Percentiles rank a stretch among this genome's conserved stretches.
phyloP scores from a whole-genome alignment of 192 early-diverging fungal species.

The Lobosporangium transversale region DNA sequence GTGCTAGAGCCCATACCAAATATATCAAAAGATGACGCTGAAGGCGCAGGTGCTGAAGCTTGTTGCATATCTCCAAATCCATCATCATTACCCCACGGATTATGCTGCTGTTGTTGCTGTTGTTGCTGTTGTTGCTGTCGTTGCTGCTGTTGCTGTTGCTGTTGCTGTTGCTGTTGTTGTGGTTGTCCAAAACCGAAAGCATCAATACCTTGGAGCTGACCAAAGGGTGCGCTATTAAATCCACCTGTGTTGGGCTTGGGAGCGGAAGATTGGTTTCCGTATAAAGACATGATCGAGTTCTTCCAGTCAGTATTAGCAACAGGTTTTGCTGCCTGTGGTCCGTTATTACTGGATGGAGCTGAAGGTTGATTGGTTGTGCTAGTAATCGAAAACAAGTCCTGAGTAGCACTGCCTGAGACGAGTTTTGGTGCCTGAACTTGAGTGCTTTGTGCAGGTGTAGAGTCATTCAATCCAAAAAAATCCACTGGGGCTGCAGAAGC shows the following conservation, averaged over 20 bases:
- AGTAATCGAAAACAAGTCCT: constrained; percentile 35
- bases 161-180: constrained; percentile 30
- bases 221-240: constrained; percentile 19
- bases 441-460: constrained; percentile 10
- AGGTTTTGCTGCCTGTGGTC: constrained; percentile 15
- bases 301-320: constrained; percentile 52
- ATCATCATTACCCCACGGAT: constrained; percentile 46
- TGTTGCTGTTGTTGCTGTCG: not conserved
- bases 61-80: constrained; percentile 49
- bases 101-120: constrained; percentile 15
- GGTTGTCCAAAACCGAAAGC: constrained; percentile 34
- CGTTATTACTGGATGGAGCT: not conserved
- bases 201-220: constrained; percentile 46
- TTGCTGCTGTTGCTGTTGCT: constrained; percentile 26
- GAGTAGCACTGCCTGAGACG: not conserved
- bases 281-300: constrained; percentile 46
- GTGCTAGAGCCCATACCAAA: constrained; percentile 17
- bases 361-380: constrained; percentile 6
- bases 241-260: constrained; percentile 18
- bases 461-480: constrained; percentile 42
- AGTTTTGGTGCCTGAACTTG: constrained; percentile 6
- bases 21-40: constrained; percentile 29
- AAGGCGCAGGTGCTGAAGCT: constrained; percentile 9
- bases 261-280: constrained; percentile 35
- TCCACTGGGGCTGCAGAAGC: constrained; percentile 19